Evolutionary conservation across 805 yeast species (phyloP).

Genomic region (Vanderwaltozyma tropicalis): DNA sequence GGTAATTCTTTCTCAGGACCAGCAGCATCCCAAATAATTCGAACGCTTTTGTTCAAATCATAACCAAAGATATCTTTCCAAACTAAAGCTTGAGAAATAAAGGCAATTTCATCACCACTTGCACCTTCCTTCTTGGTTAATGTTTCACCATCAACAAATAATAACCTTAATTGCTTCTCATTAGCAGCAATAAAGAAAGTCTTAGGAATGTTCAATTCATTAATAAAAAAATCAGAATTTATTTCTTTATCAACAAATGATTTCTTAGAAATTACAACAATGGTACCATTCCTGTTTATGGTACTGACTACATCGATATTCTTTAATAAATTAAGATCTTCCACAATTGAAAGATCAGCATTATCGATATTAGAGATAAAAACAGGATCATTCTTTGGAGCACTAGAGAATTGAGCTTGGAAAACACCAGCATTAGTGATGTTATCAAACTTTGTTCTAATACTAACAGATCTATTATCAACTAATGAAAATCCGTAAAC

Average conservation of each 20-base stretch:
- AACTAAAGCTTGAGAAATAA: conserved; percentile 71
- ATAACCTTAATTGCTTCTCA: conserved; percentile 41
- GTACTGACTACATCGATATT: conserved; percentile 54
- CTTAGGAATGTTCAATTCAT: conserved; percentile 39
- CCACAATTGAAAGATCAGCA: conserved; percentile 58
- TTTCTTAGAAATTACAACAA: conserved; percentile 34
- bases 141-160: conserved; percentile 43
- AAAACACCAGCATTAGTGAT: conserved; percentile 60
- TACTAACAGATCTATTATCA: conserved; percentile 39
- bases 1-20: conserved; percentile 75
- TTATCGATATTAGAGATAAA: conserved; percentile 34
- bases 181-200: conserved; percentile 44
- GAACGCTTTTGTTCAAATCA: conserved; percentile 35
- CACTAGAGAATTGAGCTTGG: conserved; percentile 50
- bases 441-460: conserved; percentile 65
- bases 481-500: conserved; percentile 63
- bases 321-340: conserved; percentile 44
- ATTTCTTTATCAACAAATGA: conserved; percentile 19
- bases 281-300: conserved; percentile 44
- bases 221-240: conserved; percentile 34
- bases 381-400: conserved; percentile 14
- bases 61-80: conserved; percentile 59
- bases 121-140: not conserved
- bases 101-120: conserved; percentile 32
- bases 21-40: conserved; percentile 69